Percentiles rank a stretch among this genome's conserved stretches.
These are phyloP conservation scores for Alternaria viburni DNA, from an alignment of 2,329 filamentous ascomycete genomes.

Conservation along the genomic window DNA sequence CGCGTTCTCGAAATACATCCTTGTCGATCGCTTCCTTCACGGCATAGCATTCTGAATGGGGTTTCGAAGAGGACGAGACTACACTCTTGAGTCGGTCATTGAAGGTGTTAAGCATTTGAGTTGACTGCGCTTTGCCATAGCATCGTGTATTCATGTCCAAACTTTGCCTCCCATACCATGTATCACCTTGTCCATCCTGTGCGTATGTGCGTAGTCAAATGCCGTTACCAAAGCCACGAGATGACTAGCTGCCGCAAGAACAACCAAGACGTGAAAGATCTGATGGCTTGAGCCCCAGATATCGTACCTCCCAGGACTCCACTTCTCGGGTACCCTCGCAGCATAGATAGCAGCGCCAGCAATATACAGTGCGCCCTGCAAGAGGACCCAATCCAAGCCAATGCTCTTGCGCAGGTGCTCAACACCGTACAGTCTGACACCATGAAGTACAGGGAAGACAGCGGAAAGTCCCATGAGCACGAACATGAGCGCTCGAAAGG, in stretches of 20 bases:
- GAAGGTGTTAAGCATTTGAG: background rate
- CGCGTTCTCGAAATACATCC: constrained; percentile 8
- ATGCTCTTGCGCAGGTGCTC: constrained; percentile 72
- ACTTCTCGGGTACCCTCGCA: constrained; percentile 82
- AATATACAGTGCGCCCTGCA: constrained; percentile 85
- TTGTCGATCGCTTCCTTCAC: background rate
- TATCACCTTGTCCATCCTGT: constrained; percentile 18
- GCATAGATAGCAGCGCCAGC: constrained; percentile 86
- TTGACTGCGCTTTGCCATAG: background rate
- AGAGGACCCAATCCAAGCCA: constrained; percentile 78
- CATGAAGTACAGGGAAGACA: constrained; percentile 82
- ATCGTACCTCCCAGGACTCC: constrained; percentile 79
- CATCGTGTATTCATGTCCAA: background rate
- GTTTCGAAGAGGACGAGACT: background rate
- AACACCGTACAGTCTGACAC: constrained; percentile 70
- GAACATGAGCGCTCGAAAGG: constrained; percentile 89
- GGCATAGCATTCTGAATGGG: background rate
- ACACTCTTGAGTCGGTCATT: background rate
- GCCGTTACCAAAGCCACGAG: constrained; percentile 80
- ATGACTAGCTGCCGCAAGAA: constrained; percentile 82
- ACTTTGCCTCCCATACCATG: background rate
- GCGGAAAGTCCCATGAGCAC: constrained; percentile 84
- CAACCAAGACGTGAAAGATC: constrained; percentile 90
- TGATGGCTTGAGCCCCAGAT: constrained; percentile 94
- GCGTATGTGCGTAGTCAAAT: constrained; percentile 81